Percentiles rank a stretch among this genome's conserved stretches.
These are phyloP conservation scores for Fusarium compactum DNA, from an alignment of 2,329 filamentous ascomycete genomes.

Conservation along the genomic window DNA sequence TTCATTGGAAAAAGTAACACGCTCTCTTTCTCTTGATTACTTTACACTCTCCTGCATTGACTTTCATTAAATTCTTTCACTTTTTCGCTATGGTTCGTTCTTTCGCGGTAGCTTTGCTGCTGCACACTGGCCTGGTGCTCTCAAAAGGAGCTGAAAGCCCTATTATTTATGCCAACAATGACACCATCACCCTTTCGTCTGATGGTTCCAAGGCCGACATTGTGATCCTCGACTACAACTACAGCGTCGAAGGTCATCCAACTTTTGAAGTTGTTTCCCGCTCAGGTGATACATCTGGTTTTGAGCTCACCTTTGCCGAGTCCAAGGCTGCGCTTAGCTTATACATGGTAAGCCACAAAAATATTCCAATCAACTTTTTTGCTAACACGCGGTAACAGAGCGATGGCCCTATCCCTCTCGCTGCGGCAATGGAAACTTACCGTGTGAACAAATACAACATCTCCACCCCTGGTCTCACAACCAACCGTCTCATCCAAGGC, in stretches of 20 bases:
- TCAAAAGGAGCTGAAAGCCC: accelerated
- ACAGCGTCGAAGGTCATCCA: neutral
- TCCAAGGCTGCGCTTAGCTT: neutral
- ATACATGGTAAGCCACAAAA: neutral
- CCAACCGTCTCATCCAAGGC: slow-evolving; percentile 1
- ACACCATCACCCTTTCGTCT: accelerated
- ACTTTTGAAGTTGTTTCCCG: slow-evolving; percentile 1
- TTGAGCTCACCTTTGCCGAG: neutral
- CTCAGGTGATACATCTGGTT: neutral
- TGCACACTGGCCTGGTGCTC: neutral
- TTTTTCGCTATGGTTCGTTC: neutral
- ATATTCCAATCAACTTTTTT: accelerated
- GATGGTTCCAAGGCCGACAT: neutral
- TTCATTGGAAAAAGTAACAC: accelerated
- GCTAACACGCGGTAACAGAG: neutral
- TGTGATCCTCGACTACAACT: neutral
- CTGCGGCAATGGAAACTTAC: slow-evolving; percentile 8
- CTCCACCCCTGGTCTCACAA: accelerated
- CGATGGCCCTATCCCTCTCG: neutral
- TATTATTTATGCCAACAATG: neutral
- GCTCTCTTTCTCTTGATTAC: neutral
- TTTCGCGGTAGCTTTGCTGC: neutral
- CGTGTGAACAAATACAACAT: slow-evolving; percentile 3
- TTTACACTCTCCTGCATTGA: neutral
- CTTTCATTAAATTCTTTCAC: neutral